phyloP scores from a whole-genome alignment of 805 yeast genomes.

The Candida tibetensis region DNA sequence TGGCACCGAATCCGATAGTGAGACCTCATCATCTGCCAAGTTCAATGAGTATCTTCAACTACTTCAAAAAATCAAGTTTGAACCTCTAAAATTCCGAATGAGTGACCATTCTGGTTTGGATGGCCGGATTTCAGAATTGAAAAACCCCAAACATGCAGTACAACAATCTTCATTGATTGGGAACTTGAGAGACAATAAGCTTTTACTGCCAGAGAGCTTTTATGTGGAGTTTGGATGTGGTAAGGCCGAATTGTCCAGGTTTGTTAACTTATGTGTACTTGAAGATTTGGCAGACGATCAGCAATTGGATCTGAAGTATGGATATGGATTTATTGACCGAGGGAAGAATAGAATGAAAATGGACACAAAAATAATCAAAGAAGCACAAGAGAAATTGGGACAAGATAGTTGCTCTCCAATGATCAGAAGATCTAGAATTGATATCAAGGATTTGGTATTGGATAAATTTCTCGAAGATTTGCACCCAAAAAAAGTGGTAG shows the following conservation, averaged over 20 bases:
- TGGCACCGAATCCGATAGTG: background rate
- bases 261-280: conserved; percentile 42
- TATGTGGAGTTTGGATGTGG: conserved; percentile 90
- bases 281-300: conserved; percentile 13
- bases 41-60: conserved; percentile 18
- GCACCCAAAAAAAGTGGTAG: conserved; percentile 39
- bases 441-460: conserved; percentile 72
- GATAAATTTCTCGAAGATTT: conserved; percentile 39
- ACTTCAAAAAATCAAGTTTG: conserved; percentile 13
- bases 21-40: background rate
- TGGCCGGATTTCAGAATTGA: conserved; percentile 45
- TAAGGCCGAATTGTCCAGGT: conserved; percentile 76
- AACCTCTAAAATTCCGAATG: conserved; percentile 15
- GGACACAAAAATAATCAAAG: conserved; percentile 65
- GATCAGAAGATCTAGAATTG: conserved; percentile 60
- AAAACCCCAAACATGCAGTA: conserved; percentile 68
- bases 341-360: conserved; percentile 75
- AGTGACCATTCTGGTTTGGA: conserved; percentile 30
- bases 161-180: conserved; percentile 84
- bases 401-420: conserved; percentile 19
- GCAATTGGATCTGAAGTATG: conserved; percentile 16
- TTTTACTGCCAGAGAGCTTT: conserved; percentile 36
- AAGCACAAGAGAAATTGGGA: conserved; percentile 31
- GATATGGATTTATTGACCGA: conserved; percentile 69
- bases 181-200: conserved; percentile 45